phyloP scores from a whole-genome alignment of 495 filamentous ascomycete genomes.

The Xylaria intraflava region DNA sequence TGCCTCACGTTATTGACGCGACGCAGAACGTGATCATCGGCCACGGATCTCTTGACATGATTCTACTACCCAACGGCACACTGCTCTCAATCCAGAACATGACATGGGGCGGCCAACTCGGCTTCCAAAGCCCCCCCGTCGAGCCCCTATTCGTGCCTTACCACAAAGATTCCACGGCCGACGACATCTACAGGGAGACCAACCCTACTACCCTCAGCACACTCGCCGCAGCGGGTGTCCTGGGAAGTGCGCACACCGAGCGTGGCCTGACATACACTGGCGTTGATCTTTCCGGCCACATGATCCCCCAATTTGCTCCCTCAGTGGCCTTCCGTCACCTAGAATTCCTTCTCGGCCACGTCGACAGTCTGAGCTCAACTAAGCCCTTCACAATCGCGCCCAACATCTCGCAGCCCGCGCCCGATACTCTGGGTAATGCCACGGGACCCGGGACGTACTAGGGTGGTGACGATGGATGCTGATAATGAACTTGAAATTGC shows the following conservation, averaged over 20 bases:
- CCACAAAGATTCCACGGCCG: constrained; percentile 32
- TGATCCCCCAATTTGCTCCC: constrained; percentile 31
- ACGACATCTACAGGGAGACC: constrained; percentile 16
- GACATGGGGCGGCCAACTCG: constrained; percentile 69
- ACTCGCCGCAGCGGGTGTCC: constrained; percentile 26
- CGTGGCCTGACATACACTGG: constrained; percentile 33
- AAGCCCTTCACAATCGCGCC: constrained; percentile 26
- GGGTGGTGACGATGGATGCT: no score
- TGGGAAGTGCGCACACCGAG: constrained; percentile 31
- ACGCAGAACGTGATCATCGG: constrained; percentile 65
- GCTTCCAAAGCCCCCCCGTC: constrained; percentile 55
- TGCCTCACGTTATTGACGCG: constrained; percentile 66
- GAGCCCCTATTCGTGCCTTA: constrained; percentile 64
- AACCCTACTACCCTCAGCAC: constrained; percentile 14
- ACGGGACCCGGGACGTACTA: constrained; percentile 22
- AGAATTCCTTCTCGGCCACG: constrained; percentile 32
- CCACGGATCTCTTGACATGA: constrained; percentile 58
- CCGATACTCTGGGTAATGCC: constrained; percentile 22
- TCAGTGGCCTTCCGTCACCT: constrained; percentile 31
- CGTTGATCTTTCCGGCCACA: constrained; percentile 29
- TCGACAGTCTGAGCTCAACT: constrained; percentile 27
- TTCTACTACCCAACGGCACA: constrained; percentile 61
- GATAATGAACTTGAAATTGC: no score
- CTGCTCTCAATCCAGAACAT: constrained; percentile 77
- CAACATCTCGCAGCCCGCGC: constrained; percentile 16